Base-by-base conservation (phyloP, 345 rosid genomes). In the Dipteronia sinensis region DNA sequence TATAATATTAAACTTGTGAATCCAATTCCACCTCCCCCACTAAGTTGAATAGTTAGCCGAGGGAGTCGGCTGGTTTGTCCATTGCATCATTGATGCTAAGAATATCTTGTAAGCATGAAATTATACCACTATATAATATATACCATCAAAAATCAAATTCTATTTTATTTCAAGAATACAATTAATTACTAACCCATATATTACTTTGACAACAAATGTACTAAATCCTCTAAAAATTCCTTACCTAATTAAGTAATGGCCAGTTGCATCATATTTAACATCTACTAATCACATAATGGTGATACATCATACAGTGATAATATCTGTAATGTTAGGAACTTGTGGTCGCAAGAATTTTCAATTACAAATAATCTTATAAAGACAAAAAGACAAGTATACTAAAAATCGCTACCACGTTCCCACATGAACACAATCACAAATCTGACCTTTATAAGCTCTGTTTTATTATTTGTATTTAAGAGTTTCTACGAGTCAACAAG, bases 351-450 rank as follows among this genome's bases (percentile, higher is more conserved):
- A 4, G 0, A 34, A 0, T 34, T 34, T 34, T 34, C 38, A 34
- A 34, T 34, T 4, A 34, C 6, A 34, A 34, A 34, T 34, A 4
- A 34, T 34, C 55, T 13, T 49, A 13, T 12, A 13, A 49, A 49
- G 13, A 49, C 6, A 13, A 13, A 4, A 49, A 11, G 6, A 34
- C 6, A 34, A 34, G 38, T 4, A 34, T 4, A 34, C 27, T 27
- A 27, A 27, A 55, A 56, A 72, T 20, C 19, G 1, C 29, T 7
- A 47, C 66, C 76, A 59, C 56, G 67, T 40, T 73, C 23, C 76
- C 38, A 8, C 59, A 38, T 42, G 68, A 61, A 73, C n/a, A 49
- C 61, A 64, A n/a, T n/a, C n/a, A n/a, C n/a, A n/a, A 47, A 49
- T 74, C 70, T 17, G 20, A 64, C 15, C 49, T 64, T 63, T 27